Conservation (phyloP, 1,284 basidiomycete species). For the Mycosarcoma maydis region DNA sequence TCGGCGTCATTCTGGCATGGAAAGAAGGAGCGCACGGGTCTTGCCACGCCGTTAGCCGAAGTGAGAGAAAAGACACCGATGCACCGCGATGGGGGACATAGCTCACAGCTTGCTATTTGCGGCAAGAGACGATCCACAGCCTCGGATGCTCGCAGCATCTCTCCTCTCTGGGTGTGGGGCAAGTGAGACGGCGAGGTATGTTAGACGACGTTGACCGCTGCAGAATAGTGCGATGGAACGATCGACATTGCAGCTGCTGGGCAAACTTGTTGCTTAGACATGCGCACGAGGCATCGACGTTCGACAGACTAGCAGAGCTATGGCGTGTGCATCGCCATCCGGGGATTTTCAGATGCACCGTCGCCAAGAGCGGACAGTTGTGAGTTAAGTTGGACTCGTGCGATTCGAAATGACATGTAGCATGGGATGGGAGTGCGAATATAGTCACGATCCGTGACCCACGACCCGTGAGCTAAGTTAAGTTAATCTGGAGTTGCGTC, state of each 20-base stretch:
- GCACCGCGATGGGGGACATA: slow-evolving; percentile 13
- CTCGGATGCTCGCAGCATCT: too few species aligned
- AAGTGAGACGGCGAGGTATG: slow-evolving; percentile 4
- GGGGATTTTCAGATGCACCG: background rate
- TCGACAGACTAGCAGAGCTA: background rate
- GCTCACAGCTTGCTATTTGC: slow-evolving; percentile 13
- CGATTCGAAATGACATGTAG: slow-evolving; percentile 12
- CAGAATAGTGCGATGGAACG: background rate
- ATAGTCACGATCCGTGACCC: too few species aligned
- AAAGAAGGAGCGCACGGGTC: background rate
- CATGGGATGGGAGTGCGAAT: slow-evolving; percentile 14
- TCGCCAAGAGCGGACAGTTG: background rate
- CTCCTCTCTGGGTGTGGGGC: background rate
- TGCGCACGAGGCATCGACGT: background rate
- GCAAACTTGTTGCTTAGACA: too few species aligned
- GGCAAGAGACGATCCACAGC: slow-evolving; percentile 7
- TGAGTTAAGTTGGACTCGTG: background rate
- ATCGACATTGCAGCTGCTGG: slow-evolving; percentile 3
- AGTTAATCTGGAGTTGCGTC: too few species aligned
- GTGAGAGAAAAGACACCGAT: background rate
- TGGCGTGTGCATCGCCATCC: background rate
- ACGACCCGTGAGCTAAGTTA: too few species aligned
- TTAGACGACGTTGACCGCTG: slow-evolving; percentile 2
- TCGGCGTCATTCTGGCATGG: background rate
- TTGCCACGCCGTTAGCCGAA: too few species aligned